phyloP scores from a whole-genome alignment of 805 yeast species.

The Candida ovalis region DNA sequence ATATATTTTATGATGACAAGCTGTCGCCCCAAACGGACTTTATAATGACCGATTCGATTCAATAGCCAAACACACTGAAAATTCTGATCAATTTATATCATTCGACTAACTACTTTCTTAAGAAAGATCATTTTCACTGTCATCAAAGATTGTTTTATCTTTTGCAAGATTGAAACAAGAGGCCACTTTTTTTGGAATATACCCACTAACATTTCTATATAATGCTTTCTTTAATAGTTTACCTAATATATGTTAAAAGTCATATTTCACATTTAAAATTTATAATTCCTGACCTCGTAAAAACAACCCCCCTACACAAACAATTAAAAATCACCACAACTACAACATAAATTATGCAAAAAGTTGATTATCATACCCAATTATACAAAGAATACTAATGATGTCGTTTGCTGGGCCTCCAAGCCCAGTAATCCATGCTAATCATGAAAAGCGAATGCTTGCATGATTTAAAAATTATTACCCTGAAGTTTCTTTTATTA shows the following conservation, averaged over 20 bases:
- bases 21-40: constrained; percentile 74
- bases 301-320: too few species aligned
- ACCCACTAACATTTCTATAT: background rate
- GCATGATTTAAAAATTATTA: constrained; percentile 34
- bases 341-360: background rate
- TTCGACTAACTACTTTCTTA: background rate
- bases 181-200: background rate
- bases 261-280: background rate
- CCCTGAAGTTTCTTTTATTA: background rate
- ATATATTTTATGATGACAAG: constrained; percentile 50
- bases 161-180: background rate
- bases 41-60: constrained; percentile 63
- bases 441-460: constrained; percentile 41
- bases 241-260: background rate
- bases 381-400: constrained; percentile 32
- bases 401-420: constrained; percentile 32
- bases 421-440: constrained; percentile 45
- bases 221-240: background rate
- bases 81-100: constrained; percentile 43
- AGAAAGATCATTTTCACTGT: too few species aligned
- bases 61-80: constrained; percentile 63
- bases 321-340: background rate
- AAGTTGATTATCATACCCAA: background rate
- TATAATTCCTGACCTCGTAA: background rate
- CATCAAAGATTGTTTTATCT: background rate